Base-by-base conservation (phyloP, 1,284 basidiomycete genomes). In the Puccinia hordei region DNA sequence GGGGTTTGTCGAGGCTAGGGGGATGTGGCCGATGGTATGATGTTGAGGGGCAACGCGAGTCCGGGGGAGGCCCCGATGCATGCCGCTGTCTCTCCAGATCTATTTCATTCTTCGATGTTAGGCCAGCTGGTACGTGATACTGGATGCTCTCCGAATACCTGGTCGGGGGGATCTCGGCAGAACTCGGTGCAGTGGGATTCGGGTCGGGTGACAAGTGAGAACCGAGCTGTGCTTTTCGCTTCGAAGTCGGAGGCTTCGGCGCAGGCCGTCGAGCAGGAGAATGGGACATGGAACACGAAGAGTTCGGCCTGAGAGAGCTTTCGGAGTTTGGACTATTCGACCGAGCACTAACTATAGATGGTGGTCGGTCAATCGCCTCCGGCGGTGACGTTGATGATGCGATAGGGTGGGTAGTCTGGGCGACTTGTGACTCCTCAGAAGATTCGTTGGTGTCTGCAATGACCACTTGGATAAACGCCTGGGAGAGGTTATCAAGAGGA, bases 261-360 rank as follows among this genome's bases (percentile, higher is more conserved):
- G 73, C 57, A 65, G 73, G 73, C 24, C 73, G 38, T 17, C 59
- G 73, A 41, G 59, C 73, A 30, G 73, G 73, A 49, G 73, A 75
- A 27, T 65, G 73, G 10, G 73, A 75, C 41, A 65, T 24, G 15
- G 73, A 75, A 53, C 73, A 61, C 6, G 73, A 75, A 33, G 73
- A 75, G 8, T 35, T 30, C 30, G 73, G 59, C 38, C 73, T 61
- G 0, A 5, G 59, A 33, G 73, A 55, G 41, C 17, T 51, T 6
- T 75, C 59, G 8, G 73, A 75, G 44, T 46, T 75, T 19, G 73
- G 73, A 75, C 73, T 75, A 10, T 1, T 65, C 15, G 73, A 75
- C 27, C 59, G 73, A 63, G 27, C 33, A 33, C 73, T 75, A 49
- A 17, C 15, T 33, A 38, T 38, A 27, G 73, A 75, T 4, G 73